Base-by-base conservation (phyloP, 23 red algal genomes). In the Gracilaria vermiculophylla region DNA sequence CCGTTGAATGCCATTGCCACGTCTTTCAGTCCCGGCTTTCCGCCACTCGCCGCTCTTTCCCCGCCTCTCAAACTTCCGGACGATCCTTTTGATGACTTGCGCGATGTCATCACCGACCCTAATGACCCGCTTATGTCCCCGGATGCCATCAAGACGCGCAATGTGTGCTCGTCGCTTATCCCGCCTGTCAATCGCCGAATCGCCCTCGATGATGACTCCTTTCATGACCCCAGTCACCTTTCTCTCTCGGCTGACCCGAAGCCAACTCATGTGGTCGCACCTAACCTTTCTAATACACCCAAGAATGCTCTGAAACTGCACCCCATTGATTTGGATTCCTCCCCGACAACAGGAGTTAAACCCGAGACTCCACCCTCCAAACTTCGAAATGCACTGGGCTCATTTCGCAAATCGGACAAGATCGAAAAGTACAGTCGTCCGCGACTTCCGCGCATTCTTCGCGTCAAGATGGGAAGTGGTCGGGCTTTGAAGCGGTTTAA, bases 41-140 rank as follows among this genome's bases (percentile, higher is more conserved):
- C 37, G 34, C 64, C 64, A 41, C 64, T 70, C 7, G 37, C 64
- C 34, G 64, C 64, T 15, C 64, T 70, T 39, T 70, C 64, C 8
- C 64, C 64, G 64, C 64, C 64, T 39, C 34, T 70, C 34, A 70
- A 70, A 16, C 64, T 70, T 20, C 64, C 64, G 12, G 64, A 70
- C 24, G 64, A 70, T 70, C 64, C 64, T 19, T 70, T 70, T 70
- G 64, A 70, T 43, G 64, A 70, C 33, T 42, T 70, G 64, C 64
- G 37, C 7, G 37, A 70, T 43, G 64, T 70, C 64, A 70, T 70
- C 11, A 42, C 33, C 64, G 64, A 70, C 34, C 64, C 24, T 8
- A 70, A 70, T 23, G 64, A 70, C 37, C 64, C 64, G 64, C 37
- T 70, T 3, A 16, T 70, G 42, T 70, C 64, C 1, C 64, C 64